Conservation (phyloP, 1,284 basidiomycete species). For the Malassezia nana region DNA sequence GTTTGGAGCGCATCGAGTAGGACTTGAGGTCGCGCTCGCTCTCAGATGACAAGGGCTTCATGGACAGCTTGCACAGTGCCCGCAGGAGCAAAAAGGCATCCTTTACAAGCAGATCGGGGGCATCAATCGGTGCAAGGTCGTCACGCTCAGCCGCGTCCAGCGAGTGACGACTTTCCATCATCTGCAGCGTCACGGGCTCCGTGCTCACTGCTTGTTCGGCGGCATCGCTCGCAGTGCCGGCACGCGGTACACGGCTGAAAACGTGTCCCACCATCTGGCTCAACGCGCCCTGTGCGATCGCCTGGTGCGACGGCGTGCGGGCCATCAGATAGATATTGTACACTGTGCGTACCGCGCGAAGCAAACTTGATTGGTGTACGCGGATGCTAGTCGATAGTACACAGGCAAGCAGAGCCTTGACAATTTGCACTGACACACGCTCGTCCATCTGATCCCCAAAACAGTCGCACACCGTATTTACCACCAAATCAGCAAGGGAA, state of each 20-base stretch:
- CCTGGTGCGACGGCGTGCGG: constrained; percentile 41
- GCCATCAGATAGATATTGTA: constrained; percentile 47
- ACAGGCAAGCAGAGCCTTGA: constrained; percentile 45
- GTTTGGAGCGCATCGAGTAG: constrained; percentile 47
- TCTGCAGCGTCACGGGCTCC: constrained; percentile 30
- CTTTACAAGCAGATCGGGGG: constrained; percentile 44
- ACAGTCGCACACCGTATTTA: constrained; percentile 45
- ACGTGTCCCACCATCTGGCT: constrained; percentile 46
- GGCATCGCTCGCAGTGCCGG: neutral
- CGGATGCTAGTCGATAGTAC: constrained; percentile 40
- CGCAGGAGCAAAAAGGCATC: constrained; percentile 47
- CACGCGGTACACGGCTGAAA: constrained; percentile 38
- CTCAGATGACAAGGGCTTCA: constrained; percentile 44
- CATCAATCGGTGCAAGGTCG: constrained; percentile 33
- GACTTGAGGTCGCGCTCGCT: constrained; percentile 46
- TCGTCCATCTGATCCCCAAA: constrained; percentile 43
- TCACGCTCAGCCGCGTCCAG: constrained; percentile 43
- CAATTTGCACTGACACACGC: constrained; percentile 42
- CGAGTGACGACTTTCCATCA: constrained; percentile 38
- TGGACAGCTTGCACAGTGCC: constrained; percentile 46
- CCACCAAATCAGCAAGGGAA: constrained; percentile 41
- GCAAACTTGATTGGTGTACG: constrained; percentile 43
- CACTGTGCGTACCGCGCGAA: constrained; percentile 51
- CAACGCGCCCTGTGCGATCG: constrained; percentile 44
- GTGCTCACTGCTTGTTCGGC: constrained; percentile 8